Evolutionary conservation across 192 early-diverging fungal species (phyloP).

Genomic region (Gamsiella multidivaricata): DNA sequence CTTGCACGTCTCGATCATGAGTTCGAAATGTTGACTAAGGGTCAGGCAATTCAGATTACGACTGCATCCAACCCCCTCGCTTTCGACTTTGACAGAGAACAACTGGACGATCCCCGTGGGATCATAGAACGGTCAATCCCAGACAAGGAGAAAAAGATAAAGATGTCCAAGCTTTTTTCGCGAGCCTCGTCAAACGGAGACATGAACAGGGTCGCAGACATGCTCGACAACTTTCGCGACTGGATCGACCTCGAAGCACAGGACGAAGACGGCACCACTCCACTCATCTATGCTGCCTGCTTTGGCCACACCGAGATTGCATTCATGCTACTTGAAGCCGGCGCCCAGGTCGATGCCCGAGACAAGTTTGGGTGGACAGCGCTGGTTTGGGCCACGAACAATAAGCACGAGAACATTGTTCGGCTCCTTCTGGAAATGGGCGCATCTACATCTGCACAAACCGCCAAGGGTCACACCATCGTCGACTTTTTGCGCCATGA

Average conservation of each 20-base stretch:
- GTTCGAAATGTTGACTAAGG: slow-evolving; percentile 47
- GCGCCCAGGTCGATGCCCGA: slow-evolving; percentile 78
- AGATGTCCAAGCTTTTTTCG: slow-evolving; percentile 73
- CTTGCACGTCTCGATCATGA: slow-evolving; percentile 43
- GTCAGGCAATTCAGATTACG: slow-evolving; percentile 43
- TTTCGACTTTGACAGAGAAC: slow-evolving; percentile 39
- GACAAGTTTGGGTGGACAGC: slow-evolving; percentile 92
- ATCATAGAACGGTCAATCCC: slow-evolving; percentile 53
- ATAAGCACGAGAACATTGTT: slow-evolving; percentile 80
- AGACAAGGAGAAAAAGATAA: slow-evolving; percentile 66
- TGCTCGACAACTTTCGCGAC: slow-evolving; percentile 66
- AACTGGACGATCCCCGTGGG: slow-evolving; percentile 50
- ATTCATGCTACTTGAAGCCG: slow-evolving; percentile 73
- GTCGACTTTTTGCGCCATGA: slow-evolving; percentile 76
- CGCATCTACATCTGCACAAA: slow-evolving; percentile 75
- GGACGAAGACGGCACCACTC: slow-evolving; percentile 89
- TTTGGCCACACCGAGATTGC: slow-evolving; percentile 86
- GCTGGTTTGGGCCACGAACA: slow-evolving; percentile 91
- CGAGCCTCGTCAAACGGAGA: slow-evolving; percentile 82
- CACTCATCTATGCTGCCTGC: slow-evolving; percentile 89
- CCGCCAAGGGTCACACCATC: slow-evolving; percentile 77
- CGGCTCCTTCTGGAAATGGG: slow-evolving; percentile 80
- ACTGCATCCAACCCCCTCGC: slow-evolving; percentile 22
- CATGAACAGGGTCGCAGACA: slow-evolving; percentile 66
- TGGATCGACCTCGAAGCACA: slow-evolving; percentile 81